Percentiles rank a stretch among this genome's conserved stretches.
Evolutionary conservation across 2,329 filamentous ascomycete genomes (phyloP).

Genomic region (Calycina marina): DNA sequence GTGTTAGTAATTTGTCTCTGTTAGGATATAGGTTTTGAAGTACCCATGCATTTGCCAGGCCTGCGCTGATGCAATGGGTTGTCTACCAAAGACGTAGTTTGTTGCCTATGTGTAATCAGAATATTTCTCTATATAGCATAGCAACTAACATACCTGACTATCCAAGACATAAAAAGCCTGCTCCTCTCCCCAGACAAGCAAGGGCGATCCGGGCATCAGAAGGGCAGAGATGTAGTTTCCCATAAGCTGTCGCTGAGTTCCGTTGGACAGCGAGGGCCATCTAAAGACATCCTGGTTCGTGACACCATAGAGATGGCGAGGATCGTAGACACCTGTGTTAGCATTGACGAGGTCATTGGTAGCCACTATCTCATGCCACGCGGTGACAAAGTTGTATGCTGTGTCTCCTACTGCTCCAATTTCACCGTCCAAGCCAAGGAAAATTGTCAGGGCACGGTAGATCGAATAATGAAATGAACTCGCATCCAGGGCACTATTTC

Average conservation of each 20-base stretch:
- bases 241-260: slow-evolving; percentile 40
- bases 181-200: slow-evolving; percentile 53
- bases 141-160: no score
- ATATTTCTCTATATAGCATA: no score
- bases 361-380: slow-evolving; percentile 39
- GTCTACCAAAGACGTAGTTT: slow-evolving; percentile 52
- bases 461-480: slow-evolving; percentile 49
- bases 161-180: slow-evolving; percentile 50
- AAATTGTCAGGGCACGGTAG: slow-evolving; percentile 47
- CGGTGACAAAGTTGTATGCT: slow-evolving; percentile 34
- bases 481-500: slow-evolving; percentile 38
- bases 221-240: slow-evolving; percentile 44
- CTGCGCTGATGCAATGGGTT: slow-evolving; percentile 43
- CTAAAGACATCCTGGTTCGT: slow-evolving; percentile 54
- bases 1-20: no score
- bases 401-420: slow-evolving; percentile 24
- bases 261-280: slow-evolving; percentile 44
- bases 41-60: slow-evolving; percentile 53
- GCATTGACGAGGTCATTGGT: slow-evolving; percentile 46
- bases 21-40: no score
- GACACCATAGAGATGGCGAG: slow-evolving; percentile 47
- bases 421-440: slow-evolving; percentile 27
- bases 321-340: slow-evolving; percentile 46
- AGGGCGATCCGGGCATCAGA: slow-evolving; percentile 43
- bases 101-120: slow-evolving; percentile 43